phyloP scores from a whole-genome alignment of 768 basidiomycete genomes.

The Suillus subluteus region DNA sequence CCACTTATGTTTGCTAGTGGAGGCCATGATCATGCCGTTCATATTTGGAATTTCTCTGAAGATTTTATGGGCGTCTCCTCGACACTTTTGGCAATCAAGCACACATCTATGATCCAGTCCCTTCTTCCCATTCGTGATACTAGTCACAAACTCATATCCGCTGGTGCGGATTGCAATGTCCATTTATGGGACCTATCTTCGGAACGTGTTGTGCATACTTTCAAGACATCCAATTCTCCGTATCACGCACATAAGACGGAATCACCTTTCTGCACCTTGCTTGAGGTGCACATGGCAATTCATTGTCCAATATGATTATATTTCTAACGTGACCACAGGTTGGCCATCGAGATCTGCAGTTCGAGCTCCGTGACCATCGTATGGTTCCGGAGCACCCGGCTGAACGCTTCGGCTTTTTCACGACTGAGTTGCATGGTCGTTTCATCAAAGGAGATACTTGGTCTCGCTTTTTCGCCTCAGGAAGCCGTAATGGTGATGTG shows the following conservation, averaged over 20 bases:
- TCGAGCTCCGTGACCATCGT: constrained; percentile 54
- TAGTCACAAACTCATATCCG: constrained; percentile 49
- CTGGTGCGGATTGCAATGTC: constrained; percentile 52
- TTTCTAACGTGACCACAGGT: constrained; percentile 35
- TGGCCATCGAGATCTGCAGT: constrained; percentile 53
- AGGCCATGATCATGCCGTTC: constrained; percentile 51
- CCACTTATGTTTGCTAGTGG: constrained; percentile 50
- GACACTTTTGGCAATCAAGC: constrained; percentile 42
- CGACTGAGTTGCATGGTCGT: constrained; percentile 42
- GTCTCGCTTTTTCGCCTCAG: constrained; percentile 45
- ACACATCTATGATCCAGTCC: constrained; percentile 46
- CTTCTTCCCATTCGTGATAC: constrained; percentile 47
- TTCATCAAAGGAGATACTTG: constrained; percentile 43
- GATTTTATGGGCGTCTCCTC: constrained; percentile 37
- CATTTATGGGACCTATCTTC: constrained; percentile 51
- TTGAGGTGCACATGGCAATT: constrained; percentile 42
- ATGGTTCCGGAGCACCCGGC: constrained; percentile 38
- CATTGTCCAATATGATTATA: background rate
- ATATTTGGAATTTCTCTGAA: constrained; percentile 47
- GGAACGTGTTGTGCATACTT: constrained; percentile 43
- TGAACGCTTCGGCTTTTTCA: constrained; percentile 48
- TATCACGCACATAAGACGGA: constrained; percentile 45
- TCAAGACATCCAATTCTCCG: constrained; percentile 47
- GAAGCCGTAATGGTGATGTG: constrained; percentile 45
- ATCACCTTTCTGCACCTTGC: constrained; percentile 43